phyloP scores from a whole-genome alignment of 768 basidiomycete species.

The Mycena crocata region DNA sequence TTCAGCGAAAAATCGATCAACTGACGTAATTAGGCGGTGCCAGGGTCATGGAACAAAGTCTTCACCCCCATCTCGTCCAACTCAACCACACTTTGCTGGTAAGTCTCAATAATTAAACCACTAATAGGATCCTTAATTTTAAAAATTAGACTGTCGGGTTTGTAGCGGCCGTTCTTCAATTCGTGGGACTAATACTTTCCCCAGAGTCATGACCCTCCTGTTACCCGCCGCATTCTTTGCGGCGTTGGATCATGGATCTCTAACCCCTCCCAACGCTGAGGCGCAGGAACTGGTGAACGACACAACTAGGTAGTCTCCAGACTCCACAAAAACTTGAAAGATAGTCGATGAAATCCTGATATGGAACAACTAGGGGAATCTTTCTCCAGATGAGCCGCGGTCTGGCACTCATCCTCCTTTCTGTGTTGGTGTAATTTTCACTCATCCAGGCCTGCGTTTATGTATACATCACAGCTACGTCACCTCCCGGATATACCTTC shows the following conservation, averaged over 20 bases:
- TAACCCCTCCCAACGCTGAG: constrained; percentile 32
- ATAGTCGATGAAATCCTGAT: no score
- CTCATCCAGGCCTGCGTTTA: not conserved
- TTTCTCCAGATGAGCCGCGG: constrained; percentile 77
- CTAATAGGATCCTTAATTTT: no score
- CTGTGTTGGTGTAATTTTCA: constrained; percentile 56
- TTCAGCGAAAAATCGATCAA: no score
- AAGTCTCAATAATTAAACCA: no score
- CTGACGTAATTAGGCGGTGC: constrained; percentile 70
- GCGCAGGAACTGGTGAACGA: constrained; percentile 53
- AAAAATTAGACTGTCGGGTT: no score
- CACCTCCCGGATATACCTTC: constrained; percentile 74
- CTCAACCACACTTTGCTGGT: constrained; percentile 78
- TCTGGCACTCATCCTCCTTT: constrained; percentile 69
- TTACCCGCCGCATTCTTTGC: constrained; percentile 78
- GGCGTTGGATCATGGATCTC: constrained; percentile 56
- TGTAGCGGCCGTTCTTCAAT: no score
- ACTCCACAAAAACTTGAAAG: no score
- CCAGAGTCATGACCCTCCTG: constrained; percentile 70
- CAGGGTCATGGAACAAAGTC: constrained; percentile 72
- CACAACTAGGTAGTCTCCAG: no score
- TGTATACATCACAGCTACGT: constrained; percentile 60
- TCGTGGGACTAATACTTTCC: not conserved
- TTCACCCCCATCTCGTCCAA: constrained; percentile 73
- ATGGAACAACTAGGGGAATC: constrained; percentile 51